Base-by-base conservation (phyloP, 441 rosid genomes). In the Isatis lusitanica region DNA sequence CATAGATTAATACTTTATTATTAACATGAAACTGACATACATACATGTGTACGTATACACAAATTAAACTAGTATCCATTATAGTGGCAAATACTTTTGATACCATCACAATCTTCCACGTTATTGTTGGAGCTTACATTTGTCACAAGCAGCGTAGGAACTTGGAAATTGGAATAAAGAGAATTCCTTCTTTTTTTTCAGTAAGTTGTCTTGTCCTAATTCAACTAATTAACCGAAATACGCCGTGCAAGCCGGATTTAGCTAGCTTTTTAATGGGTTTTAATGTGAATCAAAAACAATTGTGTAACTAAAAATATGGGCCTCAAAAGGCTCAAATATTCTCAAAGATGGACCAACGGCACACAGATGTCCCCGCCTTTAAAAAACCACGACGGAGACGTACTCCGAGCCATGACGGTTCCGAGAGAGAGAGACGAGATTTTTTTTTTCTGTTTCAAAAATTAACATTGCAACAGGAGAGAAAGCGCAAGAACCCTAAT, bases 281-380 rank as follows among this genome's bases (percentile, higher is more conserved):
- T 24, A 43, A 13, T 11, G 12, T 24, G 57, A 28, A 53, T 5
- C 33, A 53, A 55, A 30, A 11, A 31, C 5, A 55, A 10, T 31
- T 44, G 38, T 35, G 17, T 21, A 69, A 48, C 4, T 9, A 30
- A 55, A 8, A 6, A 52, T 0, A 15, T 59, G 71, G 71, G 75
- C 79, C 50, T 48, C 1, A 5, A 31, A 47, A 39, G 16, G 79
- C 75, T 71, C 71, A 76, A 11, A 28, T 10, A 31, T 9, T 70
- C 12, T 55, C 17, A 28, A 30, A 30, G 62, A 57, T 48, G 63
- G 72, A 57, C 31, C 48, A 70, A 76, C 75, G 71, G 79, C 79
- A 76, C 56, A 70, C 57, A 64, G 48, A 76, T 71, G 57, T 48
- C 72, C 80, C 72, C 76, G 72, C 76, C 76, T 70, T 76, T 57